Conservation (phyloP, 371 early-diverging fungal species). For the Fennellomyces sp. region DNA sequence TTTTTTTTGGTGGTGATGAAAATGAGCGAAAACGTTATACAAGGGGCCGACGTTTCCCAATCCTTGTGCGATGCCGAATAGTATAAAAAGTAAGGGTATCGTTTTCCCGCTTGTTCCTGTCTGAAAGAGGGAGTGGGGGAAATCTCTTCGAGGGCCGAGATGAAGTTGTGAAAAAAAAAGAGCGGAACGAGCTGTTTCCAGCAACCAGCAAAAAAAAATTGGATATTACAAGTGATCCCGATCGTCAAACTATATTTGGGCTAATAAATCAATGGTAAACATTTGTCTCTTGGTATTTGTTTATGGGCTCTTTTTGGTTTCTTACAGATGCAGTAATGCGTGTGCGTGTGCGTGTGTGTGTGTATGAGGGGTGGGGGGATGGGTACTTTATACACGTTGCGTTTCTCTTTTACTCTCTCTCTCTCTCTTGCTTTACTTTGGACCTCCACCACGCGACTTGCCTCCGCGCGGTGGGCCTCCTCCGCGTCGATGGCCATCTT, state of each 20-base stretch:
- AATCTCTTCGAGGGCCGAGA: not conserved
- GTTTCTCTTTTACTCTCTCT: not conserved
- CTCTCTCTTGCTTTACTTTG: not conserved
- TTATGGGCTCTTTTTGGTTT: too few species aligned
- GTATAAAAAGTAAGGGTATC: not conserved
- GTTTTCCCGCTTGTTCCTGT: not conserved
- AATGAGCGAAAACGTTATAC: not conserved
- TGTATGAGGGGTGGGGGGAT: not conserved
- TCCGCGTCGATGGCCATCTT: conserved; percentile 19
- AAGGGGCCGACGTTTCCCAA: not conserved
- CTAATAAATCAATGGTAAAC: too few species aligned
- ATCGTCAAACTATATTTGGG: too few species aligned
- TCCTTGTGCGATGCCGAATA: not conserved
- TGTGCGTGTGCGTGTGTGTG: not conserved
- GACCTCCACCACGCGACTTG: conserved; percentile 9
- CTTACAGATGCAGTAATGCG: not conserved
- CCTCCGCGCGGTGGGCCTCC: conserved; percentile 14
- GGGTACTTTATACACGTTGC: not conserved
- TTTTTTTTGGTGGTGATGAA: not conserved
- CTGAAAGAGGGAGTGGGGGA: not conserved
- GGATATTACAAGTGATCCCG: too few species aligned
- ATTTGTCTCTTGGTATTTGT: not conserved
- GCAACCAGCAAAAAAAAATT: too few species aligned
- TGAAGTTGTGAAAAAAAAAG: not conserved
- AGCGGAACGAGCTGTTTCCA: not conserved